Percentiles rank a stretch among this genome's conserved stretches.
Conservation (phyloP, 2,329 filamentous ascomycete species). For the Exophiala calicioides region DNA sequence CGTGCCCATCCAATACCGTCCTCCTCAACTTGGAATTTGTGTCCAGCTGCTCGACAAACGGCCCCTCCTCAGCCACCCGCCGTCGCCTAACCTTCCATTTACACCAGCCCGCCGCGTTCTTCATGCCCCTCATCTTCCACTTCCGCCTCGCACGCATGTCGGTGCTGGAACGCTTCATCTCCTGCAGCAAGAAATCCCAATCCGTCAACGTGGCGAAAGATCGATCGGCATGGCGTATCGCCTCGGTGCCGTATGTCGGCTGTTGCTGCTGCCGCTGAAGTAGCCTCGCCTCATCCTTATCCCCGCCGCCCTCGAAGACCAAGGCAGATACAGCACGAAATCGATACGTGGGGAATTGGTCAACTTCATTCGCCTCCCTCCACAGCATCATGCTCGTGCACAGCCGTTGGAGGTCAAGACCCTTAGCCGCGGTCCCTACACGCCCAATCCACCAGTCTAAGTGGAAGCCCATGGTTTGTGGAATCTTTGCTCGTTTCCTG, state of each 20-base stretch:
- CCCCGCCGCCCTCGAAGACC: background rate
- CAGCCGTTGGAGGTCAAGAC: constrained; percentile 12
- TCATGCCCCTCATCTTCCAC: constrained; percentile 9
- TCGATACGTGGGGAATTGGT: background rate
- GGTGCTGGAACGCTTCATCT: constrained; percentile 6
- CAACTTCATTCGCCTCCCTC: constrained; percentile 17
- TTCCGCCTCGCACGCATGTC: constrained; percentile 13
- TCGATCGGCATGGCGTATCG: background rate
- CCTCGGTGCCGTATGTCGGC: background rate
- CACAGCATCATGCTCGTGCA: constrained; percentile 13
- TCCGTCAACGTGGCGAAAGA: background rate
- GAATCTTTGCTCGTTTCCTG: constrained; percentile 3
- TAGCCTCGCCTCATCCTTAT: background rate
- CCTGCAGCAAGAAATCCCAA: constrained; percentile 17
- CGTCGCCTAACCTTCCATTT: constrained; percentile 2
- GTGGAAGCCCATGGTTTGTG: constrained; percentile 18
- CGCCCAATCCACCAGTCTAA: constrained; percentile 17
- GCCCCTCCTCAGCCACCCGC: background rate
- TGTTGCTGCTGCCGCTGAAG: background rate
- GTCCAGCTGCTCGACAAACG: constrained; percentile 1
- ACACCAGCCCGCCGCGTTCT: constrained; percentile 16
- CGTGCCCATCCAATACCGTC: constrained; percentile 10
- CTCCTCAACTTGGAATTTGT: background rate
- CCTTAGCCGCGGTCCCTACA: background rate
- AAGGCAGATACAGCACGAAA: background rate